Evolutionary conservation across 352 stramenopile genomes (phyloP).

Genomic region (Phytopythium kandeliae): DNA sequence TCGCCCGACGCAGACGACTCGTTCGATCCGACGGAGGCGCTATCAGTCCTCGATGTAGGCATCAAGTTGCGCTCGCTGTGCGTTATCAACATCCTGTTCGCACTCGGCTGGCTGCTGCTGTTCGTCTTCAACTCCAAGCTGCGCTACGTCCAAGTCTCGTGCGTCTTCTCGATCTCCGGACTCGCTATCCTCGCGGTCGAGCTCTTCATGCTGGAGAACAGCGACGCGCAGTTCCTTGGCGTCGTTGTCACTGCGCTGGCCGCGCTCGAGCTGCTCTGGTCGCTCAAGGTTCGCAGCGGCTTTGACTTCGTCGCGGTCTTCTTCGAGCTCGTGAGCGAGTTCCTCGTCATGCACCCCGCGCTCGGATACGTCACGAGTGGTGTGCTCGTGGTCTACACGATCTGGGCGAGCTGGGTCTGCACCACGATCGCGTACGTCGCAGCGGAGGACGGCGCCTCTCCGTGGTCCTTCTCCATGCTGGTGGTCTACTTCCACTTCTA

Average conservation of each 20-base stretch:
- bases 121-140: conserved; percentile 73
- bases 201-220: conserved; percentile 50
- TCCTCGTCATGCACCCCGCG: conserved; percentile 49
- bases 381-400: conserved; percentile 55
- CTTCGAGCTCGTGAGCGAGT: conserved; percentile 75
- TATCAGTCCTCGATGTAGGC: conserved; percentile 37
- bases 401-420: conserved; percentile 76
- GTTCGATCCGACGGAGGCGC: conserved; percentile 13
- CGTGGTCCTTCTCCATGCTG: conserved; percentile 65
- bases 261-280: conserved; percentile 59
- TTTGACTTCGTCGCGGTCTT: conserved; percentile 83
- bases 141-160: conserved; percentile 65
- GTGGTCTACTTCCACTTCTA: conserved; percentile 84
- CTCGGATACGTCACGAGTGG: conserved; percentile 44
- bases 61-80: conserved; percentile 58
- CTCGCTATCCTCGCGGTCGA: conserved; percentile 43
- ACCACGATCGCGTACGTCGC: conserved; percentile 69
- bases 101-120: conserved; percentile 62
- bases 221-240: conserved; percentile 36
- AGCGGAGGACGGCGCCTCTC: conserved; percentile 33
- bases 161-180: conserved; percentile 51
- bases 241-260: conserved; percentile 19
- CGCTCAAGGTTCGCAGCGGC: conserved; percentile 48
- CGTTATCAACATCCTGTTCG: conserved; percentile 67
- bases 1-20: conserved; percentile 8